Conservation (phyloP, 2,329 filamentous ascomycete species). For the Allantophomopsis lycopodina region DNA sequence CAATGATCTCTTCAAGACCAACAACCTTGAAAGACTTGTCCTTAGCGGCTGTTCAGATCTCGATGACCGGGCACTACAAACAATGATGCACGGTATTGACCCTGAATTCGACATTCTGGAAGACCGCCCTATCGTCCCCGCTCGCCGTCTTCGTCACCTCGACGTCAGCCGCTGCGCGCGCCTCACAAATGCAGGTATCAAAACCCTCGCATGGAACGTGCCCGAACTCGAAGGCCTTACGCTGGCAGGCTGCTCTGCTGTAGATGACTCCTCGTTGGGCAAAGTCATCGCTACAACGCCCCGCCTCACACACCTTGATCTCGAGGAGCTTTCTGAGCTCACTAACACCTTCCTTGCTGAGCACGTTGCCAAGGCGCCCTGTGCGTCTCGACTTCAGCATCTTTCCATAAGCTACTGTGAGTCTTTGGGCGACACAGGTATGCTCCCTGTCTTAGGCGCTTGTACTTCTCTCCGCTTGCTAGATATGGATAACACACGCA, state of each 20-base stretch:
- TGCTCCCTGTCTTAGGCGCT: slow-evolving; percentile 68
- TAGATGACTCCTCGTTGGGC: slow-evolving; percentile 62
- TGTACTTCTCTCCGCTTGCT: slow-evolving; percentile 57
- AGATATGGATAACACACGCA: slow-evolving; percentile 86
- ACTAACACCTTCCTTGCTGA: slow-evolving; percentile 62
- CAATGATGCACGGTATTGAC: slow-evolving; percentile 62
- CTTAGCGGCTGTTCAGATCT: slow-evolving; percentile 70
- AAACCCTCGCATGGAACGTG: slow-evolving; percentile 56
- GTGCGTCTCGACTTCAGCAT: slow-evolving; percentile 58
- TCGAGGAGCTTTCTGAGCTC: slow-evolving; percentile 71
- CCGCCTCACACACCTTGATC: slow-evolving; percentile 69
- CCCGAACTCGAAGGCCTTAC: slow-evolving; percentile 74
- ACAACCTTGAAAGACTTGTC: slow-evolving; percentile 70
- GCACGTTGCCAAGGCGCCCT: slow-evolving; percentile 64
- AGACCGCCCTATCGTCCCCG: slow-evolving; percentile 59
- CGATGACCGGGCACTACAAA: slow-evolving; percentile 58
- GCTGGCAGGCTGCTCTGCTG: slow-evolving; percentile 59
- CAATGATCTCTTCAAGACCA: slow-evolving; percentile 61
- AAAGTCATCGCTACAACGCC: slow-evolving; percentile 64
- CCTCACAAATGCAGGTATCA: slow-evolving; percentile 62
- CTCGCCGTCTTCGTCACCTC: slow-evolving; percentile 68
- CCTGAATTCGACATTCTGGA: slow-evolving; percentile 74
- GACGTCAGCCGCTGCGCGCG: slow-evolving; percentile 69
- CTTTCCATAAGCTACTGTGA: slow-evolving; percentile 88
- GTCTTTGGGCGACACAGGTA: slow-evolving; percentile 65